Evolutionary conservation across 345 rosid genomes (phyloP).

Genomic region (Aquilaria malaccensis): DNA sequence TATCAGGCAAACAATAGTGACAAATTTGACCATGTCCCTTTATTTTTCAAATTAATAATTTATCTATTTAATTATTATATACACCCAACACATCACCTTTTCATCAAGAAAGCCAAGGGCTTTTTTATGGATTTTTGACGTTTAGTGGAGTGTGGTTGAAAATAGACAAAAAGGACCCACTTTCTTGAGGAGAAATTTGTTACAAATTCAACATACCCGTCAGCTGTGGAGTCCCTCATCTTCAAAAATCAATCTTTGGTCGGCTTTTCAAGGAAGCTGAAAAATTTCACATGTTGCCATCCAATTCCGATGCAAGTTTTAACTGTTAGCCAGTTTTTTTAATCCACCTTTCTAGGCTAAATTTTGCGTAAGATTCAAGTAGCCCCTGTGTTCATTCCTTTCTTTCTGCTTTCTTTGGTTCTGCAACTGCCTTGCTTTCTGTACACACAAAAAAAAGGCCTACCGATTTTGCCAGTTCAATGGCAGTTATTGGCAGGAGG

Average conservation of each 20-base stretch:
- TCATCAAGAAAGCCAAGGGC: conserved; percentile 12
- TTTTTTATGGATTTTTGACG: conserved; percentile 22
- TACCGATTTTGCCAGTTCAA: conserved; percentile 14
- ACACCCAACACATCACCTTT: conserved; percentile 2
- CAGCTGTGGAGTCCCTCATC: not conserved
- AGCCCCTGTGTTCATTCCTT: conserved; percentile 1
- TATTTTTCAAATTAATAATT: not conserved
- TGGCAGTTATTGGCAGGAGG: conserved; percentile 18
- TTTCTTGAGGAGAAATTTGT: conserved; percentile 10
- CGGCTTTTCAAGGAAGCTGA: conserved; percentile 10
- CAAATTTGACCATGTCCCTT: conserved; percentile 1
- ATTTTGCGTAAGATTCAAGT: conserved; percentile 29
- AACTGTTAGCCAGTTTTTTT: conserved; percentile 4
- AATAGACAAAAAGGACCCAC: conserved; percentile 32
- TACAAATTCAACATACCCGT: conserved; percentile 19
- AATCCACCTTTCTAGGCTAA: conserved; percentile 7
- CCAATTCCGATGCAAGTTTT: conserved; percentile 9
- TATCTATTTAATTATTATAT: too few species aligned
- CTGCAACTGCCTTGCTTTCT: conserved; percentile 1
- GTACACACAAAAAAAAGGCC: not conserved
- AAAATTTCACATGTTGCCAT: not conserved
- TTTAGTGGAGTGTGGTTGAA: conserved; percentile 37
- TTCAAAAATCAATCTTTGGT: not conserved
- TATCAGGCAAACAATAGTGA: not conserved
- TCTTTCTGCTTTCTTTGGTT: conserved; percentile 4